A percentile compares a stretch with the other conserved stretches of the same genome.
Evolutionary conservation across 768 basidiomycete species (phyloP).

Genomic region (Lentinula sp.): DNA sequence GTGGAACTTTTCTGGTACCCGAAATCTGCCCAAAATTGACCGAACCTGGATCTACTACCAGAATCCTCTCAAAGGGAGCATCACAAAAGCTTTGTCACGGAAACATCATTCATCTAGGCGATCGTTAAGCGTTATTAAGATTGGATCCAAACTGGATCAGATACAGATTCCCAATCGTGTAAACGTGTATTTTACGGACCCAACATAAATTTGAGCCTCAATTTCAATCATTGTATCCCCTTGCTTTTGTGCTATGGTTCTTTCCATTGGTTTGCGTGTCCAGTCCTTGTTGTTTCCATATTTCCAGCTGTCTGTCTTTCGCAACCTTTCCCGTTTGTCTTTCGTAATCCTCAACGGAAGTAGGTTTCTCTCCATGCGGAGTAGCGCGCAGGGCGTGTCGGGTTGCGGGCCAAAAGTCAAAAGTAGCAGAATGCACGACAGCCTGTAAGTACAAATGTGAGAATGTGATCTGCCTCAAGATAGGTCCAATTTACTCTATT

Average conservation of each 20-base stretch:
- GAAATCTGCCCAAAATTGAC: too few relatives aligned
- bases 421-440: constrained; percentile 73
- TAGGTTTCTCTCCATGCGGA: constrained; percentile 74
- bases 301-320: constrained; percentile 66
- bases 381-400: constrained; percentile 79
- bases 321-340: constrained; percentile 56
- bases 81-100: too few relatives aligned
- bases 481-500: constrained; percentile 50
- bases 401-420: constrained; percentile 75
- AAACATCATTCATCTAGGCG: too few relatives aligned
- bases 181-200: too few relatives aligned
- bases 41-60: too few relatives aligned
- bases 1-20: too few relatives aligned
- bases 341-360: constrained; percentile 71
- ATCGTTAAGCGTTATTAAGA: too few relatives aligned
- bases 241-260: constrained; percentile 29
- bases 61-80: too few relatives aligned
- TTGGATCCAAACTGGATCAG: too few relatives aligned
- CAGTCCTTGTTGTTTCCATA: constrained; percentile 63
- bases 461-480: neutral
- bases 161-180: too few relatives aligned
- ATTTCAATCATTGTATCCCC: constrained; percentile 55
- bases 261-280: constrained; percentile 22
- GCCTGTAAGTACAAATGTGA: constrained; percentile 31
- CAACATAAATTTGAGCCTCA: neutral